These are phyloP conservation scores for Ehretia macrophylla DNA, from an alignment of 257 asterid species.

Conservation along the genomic window DNA sequence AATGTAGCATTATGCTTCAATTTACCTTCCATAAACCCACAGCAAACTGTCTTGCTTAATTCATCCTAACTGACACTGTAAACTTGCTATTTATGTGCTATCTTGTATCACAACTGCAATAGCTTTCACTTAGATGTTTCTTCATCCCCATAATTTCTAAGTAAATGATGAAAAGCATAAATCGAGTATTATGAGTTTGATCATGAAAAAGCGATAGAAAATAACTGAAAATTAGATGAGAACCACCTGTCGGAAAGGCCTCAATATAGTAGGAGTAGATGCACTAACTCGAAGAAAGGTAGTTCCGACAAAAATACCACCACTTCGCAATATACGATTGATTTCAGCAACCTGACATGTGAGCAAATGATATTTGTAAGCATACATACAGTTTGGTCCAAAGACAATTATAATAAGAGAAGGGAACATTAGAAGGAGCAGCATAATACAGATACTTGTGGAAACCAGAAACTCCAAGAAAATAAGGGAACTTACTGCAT, in stretches of 20 bases:
- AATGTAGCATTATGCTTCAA: too few relatives aligned
- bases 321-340: conserved; percentile 72
- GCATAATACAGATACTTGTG: not conserved
- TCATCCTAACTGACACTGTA: too few relatives aligned
- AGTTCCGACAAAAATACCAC: conserved; percentile 85
- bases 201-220: too few relatives aligned
- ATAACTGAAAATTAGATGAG: not conserved
- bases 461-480: not conserved
- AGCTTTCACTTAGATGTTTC: not conserved
- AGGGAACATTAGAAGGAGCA: not conserved
- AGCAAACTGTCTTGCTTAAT: too few relatives aligned
- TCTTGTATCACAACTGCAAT: too few relatives aligned
- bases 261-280: conserved; percentile 58
- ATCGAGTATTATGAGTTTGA: not conserved
- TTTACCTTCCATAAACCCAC: too few relatives aligned
- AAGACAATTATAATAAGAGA: too few relatives aligned
- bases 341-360: conserved; percentile 76
- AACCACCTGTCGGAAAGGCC: conserved; percentile 67
- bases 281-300: conserved; percentile 77
- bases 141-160: not conserved
- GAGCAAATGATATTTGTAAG: conserved; percentile 4
- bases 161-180: not conserved
- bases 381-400: too few relatives aligned
- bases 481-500: conserved; percentile 50
- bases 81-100: too few relatives aligned